Evolutionary conservation across 495 filamentous ascomycete genomes (phyloP).

Genomic region (Astrothelium macrocarpum): DNA sequence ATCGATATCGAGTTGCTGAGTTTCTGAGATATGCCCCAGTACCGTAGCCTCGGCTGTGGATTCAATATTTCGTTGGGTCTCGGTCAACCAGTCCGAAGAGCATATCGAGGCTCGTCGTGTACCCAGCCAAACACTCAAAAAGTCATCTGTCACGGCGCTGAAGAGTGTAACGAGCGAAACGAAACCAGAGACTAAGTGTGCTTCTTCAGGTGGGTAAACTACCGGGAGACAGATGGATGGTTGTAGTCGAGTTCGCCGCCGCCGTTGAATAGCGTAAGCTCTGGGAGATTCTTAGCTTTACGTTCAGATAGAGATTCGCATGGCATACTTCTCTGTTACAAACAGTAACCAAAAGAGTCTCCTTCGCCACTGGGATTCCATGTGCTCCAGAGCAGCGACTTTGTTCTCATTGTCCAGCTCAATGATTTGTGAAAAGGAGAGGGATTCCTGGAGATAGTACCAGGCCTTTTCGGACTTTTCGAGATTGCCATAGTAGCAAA

Average conservation of each 20-base stretch:
- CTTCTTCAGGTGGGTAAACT: conserved; percentile 20
- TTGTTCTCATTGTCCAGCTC: conserved; percentile 21
- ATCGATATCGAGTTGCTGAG: conserved; percentile 23
- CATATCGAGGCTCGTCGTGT: conserved; percentile 15
- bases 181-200: conserved; percentile 22
- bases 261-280: conserved; percentile 23
- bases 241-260: conserved; percentile 19
- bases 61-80: conserved; percentile 21
- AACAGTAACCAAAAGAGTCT: conserved; percentile 25
- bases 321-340: conserved; percentile 18
- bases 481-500: conserved; percentile 25
- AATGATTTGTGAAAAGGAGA: conserved; percentile 19
- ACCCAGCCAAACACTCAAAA: conserved; percentile 21
- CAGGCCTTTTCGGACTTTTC: conserved; percentile 22
- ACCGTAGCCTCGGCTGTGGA: conserved; percentile 11
- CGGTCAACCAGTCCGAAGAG: conserved; percentile 19
- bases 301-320: not conserved
- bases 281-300: not conserved
- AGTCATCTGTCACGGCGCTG: conserved; percentile 22
- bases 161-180: conserved; percentile 23
- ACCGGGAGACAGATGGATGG: conserved; percentile 15
- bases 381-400: conserved; percentile 15
- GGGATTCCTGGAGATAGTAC: conserved; percentile 23
- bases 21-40: conserved; percentile 19
- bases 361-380: conserved; percentile 22